These are phyloP conservation scores for Cardiospermum halicacabum DNA, from an alignment of 345 rosid genomes.

Conservation along the genomic window DNA sequence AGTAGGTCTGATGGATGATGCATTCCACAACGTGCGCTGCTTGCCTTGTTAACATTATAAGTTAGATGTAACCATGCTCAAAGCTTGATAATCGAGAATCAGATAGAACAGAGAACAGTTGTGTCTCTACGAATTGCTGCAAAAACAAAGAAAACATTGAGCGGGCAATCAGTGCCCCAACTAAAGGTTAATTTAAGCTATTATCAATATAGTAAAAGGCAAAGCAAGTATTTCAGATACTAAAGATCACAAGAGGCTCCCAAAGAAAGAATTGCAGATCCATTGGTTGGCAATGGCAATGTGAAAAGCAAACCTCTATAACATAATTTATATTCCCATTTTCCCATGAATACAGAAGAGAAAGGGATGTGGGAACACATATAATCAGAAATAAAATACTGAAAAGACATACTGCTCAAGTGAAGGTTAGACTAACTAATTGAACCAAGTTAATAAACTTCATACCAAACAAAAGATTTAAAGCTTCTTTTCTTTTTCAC, in stretches of 20 bases:
- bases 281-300: background rate
- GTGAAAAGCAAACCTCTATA: background rate
- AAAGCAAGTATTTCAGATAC: background rate
- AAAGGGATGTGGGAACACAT: background rate
- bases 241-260: background rate
- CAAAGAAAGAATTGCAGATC: background rate
- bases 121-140: slow-evolving; percentile 84
- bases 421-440: background rate
- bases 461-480: background rate
- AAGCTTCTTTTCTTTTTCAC: background rate
- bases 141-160: slow-evolving; percentile 14
- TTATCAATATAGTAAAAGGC: background rate
- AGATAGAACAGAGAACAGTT: slow-evolving; percentile 64
- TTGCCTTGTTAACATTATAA: background rate
- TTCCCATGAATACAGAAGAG: background rate
- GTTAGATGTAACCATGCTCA: slow-evolving; percentile 49
- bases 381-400: background rate
- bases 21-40: background rate
- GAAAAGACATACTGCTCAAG: background rate
- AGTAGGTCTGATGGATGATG: background rate
- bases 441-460: background rate
- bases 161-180: background rate
- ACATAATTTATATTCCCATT: background rate
- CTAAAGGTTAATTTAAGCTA: background rate
- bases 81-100: slow-evolving; percentile 70